Evolutionary conservation across 148 eudicot species (phyloP).

Genomic region (Rhododendron griersonianum): DNA sequence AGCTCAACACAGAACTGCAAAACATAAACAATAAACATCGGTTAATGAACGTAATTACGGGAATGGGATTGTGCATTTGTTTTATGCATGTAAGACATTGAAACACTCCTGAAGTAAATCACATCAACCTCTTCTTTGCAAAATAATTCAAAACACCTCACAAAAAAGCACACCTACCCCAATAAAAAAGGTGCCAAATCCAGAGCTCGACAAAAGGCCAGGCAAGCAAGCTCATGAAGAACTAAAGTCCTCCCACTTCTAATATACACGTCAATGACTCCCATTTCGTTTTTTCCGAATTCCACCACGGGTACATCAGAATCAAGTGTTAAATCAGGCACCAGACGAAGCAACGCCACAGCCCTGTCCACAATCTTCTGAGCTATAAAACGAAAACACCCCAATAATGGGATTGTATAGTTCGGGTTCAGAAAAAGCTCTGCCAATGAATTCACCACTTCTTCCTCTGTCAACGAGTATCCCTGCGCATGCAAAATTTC

Average conservation of each 20-base stretch:
- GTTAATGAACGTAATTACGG: not conserved
- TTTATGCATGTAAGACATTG: too few relatives aligned
- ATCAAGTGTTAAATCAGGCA: constrained; percentile 41
- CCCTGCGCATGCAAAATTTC: constrained; percentile 38
- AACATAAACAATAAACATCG: constrained; percentile 1
- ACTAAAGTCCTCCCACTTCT: constrained; percentile 53
- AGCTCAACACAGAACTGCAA: constrained; percentile 60
- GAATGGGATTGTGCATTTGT: not conserved
- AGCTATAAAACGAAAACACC: constrained; percentile 75
- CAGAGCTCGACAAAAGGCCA: constrained; percentile 75
- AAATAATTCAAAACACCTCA: not conserved
- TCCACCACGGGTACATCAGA: constrained; percentile 24
- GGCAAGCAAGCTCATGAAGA: constrained; percentile 77
- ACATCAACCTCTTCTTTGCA: not conserved
- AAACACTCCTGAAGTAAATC: not conserved
- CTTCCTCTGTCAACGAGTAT: constrained; percentile 44
- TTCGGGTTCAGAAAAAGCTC: constrained; percentile 58
- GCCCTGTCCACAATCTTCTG: constrained; percentile 48
- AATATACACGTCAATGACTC: constrained; percentile 49
- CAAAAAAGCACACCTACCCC: constrained; percentile 38
- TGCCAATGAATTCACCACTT: constrained; percentile 58
- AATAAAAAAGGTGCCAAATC: constrained; percentile 59
- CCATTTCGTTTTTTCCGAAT: constrained; percentile 29
- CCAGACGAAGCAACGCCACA: constrained; percentile 45
- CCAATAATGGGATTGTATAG: constrained; percentile 74